phyloP scores from a whole-genome alignment of 140 eudicot species.

The Bidens hawaiensis region DNA sequence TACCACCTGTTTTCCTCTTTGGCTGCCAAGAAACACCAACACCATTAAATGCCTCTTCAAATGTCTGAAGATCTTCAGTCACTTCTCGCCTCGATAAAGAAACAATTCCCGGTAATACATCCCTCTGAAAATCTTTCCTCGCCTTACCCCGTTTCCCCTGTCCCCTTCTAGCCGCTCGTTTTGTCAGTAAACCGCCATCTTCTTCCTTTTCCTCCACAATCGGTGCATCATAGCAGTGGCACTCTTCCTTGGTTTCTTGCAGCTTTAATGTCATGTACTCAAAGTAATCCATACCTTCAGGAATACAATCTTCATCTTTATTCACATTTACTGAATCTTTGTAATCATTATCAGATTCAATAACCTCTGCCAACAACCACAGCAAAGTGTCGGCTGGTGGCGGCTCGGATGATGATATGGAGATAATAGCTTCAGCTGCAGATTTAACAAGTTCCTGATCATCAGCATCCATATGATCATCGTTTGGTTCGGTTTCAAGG shows the following conservation, averaged over 20 bases:
- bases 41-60: conserved; percentile 59
- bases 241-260: conserved; percentile 36
- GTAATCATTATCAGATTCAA: conserved; percentile 24
- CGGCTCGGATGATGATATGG: conserved; percentile 41
- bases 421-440: conserved; percentile 71
- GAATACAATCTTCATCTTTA: conserved; percentile 34
- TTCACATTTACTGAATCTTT: conserved; percentile 14
- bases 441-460: conserved; percentile 36
- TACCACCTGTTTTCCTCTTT: conserved; percentile 35
- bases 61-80: conserved; percentile 71
- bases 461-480: background rate
- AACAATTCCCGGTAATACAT: conserved; percentile 67
- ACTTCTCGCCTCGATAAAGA: conserved; percentile 74
- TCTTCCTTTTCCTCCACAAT: conserved; percentile 25
- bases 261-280: conserved; percentile 68
- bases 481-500: conserved; percentile 36
- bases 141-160: conserved; percentile 60
- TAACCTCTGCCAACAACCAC: conserved; percentile 55
- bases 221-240: conserved; percentile 16
- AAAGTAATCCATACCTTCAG: conserved; percentile 68
- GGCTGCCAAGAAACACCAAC: conserved; percentile 53
- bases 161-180: conserved; percentile 43
- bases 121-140: conserved; percentile 68
- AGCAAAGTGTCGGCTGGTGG: conserved; percentile 35
- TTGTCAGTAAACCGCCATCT: conserved; percentile 17